Evolutionary conservation across 2,329 filamentous ascomycete species (phyloP).

Genomic region (Colletotrichum salicis): DNA sequence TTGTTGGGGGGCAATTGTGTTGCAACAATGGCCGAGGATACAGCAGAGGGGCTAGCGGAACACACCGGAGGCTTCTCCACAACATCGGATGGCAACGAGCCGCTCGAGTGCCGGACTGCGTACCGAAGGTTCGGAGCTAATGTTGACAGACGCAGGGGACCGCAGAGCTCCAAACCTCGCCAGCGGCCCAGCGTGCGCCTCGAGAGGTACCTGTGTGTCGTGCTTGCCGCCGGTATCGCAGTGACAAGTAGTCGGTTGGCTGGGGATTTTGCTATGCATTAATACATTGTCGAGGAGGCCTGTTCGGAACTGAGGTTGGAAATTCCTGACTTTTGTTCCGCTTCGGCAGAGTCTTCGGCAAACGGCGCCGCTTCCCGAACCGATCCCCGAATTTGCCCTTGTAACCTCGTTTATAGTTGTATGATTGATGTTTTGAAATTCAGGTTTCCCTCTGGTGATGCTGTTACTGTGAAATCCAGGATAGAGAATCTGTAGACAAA

Average conservation of each 20-base stretch:
- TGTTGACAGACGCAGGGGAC: background rate
- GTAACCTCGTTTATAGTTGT: background rate
- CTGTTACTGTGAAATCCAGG: background rate
- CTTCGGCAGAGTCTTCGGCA: constrained; percentile 31
- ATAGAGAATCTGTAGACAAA: background rate
- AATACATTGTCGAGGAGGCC: background rate
- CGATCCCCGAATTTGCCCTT: background rate
- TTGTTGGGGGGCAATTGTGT: background rate
- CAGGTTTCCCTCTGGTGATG: background rate
- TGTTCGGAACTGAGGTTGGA: background rate
- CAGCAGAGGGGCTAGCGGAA: background rate
- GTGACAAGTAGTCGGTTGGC: background rate
- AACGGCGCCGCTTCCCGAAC: constrained; percentile 26
- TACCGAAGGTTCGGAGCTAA: constrained; percentile 11
- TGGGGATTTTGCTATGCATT: background rate
- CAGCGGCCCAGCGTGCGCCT: background rate
- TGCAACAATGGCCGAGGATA: background rate
- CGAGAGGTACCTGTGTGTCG: background rate
- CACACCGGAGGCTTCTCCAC: constrained; percentile 5
- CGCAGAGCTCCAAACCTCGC: constrained; percentile 6
- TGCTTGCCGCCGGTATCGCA: constrained; percentile 23
- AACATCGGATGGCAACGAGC: constrained; percentile 22
- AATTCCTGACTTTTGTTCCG: background rate
- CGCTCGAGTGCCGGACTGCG: constrained; percentile 8
- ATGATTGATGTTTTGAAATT: background rate